Percentiles rank a stretch among this genome's conserved stretches.
These are phyloP conservation scores for Ceratocystis variospora DNA, from an alignment of 2,329 filamentous ascomycete genomes.

Conservation along the genomic window DNA sequence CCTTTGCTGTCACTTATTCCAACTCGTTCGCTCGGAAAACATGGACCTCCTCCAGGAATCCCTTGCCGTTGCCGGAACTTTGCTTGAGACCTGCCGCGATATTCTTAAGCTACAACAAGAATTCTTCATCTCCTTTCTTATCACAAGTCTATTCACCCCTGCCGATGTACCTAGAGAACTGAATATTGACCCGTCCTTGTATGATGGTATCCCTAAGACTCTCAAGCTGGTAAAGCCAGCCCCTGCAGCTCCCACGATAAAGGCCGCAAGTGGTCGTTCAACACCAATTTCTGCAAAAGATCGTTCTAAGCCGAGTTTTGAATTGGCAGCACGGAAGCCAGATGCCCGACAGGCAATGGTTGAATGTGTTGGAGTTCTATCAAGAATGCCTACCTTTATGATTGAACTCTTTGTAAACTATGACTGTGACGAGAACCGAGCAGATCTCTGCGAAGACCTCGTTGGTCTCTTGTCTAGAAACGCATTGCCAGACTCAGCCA, in stretches of 20 bases:
- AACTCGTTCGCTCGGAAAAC: slow-evolving; percentile 89
- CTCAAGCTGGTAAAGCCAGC: slow-evolving; percentile 73
- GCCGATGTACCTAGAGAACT: slow-evolving; percentile 85
- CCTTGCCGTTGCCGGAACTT: slow-evolving; percentile 75
- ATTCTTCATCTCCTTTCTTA: slow-evolving; percentile 83
- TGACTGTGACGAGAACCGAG: slow-evolving; percentile 83
- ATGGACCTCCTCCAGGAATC: slow-evolving; percentile 91
- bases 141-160: slow-evolving; percentile 85
- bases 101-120: slow-evolving; percentile 95
- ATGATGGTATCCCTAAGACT: slow-evolving; percentile 82
- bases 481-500: slow-evolving; percentile 90
- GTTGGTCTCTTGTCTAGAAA: slow-evolving; percentile 85
- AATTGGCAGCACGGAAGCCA: slow-evolving; percentile 80
- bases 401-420: slow-evolving; percentile 95
- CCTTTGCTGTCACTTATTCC: slow-evolving; percentile 86
- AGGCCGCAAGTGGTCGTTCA: slow-evolving; percentile 56
- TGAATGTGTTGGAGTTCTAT: slow-evolving; percentile 82
- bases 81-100: slow-evolving; percentile 77
- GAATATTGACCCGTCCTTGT: slow-evolving; percentile 80
- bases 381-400: slow-evolving; percentile 88
- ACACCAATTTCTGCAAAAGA: slow-evolving; percentile 89
- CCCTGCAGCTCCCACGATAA: slow-evolving; percentile 26
- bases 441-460: slow-evolving; percentile 90
- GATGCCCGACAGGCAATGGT: slow-evolving; percentile 98
- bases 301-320: slow-evolving; percentile 78